Conservation (phyloP, 306 rosid species). For the Lathyrus sativus region DNA sequence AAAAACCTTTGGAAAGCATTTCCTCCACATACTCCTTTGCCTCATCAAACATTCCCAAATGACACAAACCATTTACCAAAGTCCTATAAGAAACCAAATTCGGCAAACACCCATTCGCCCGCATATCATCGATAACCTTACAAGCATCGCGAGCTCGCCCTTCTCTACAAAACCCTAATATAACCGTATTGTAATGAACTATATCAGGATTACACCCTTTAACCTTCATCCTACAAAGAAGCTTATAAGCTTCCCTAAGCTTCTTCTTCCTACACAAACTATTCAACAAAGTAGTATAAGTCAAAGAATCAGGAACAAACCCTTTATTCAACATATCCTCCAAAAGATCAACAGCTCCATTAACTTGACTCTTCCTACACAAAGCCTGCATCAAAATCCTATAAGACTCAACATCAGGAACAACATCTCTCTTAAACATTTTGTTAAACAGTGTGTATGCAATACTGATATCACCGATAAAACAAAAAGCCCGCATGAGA, state of each 20-base stretch:
- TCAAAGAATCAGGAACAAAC: slow-evolving; percentile 73
- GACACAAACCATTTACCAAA: slow-evolving; percentile 64
- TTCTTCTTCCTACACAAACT: slow-evolving; percentile 90
- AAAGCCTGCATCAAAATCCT: slow-evolving; percentile 81
- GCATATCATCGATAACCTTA: slow-evolving; percentile 81
- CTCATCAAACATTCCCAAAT: slow-evolving; percentile 70
- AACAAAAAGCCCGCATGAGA: slow-evolving; percentile 65
- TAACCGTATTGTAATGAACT: slow-evolving; percentile 77
- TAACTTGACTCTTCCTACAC: slow-evolving; percentile 86
- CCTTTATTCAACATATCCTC: slow-evolving; percentile 97
- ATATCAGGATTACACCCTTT: slow-evolving; percentile 92
- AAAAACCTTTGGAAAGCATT: slow-evolving; percentile 66
- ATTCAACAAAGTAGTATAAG: slow-evolving; percentile 82
- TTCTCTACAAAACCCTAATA: slow-evolving; percentile 78
- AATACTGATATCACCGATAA: slow-evolving; percentile 66
- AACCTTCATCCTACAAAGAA: slow-evolving; percentile 93
- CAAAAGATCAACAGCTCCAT: slow-evolving; percentile 65
- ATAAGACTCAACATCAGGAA: slow-evolving; percentile 74
- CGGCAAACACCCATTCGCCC: slow-evolving; percentile 70
- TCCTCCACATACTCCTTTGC: slow-evolving; percentile 56
- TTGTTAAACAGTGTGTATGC: slow-evolving; percentile 80
- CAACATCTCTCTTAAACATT: slow-evolving; percentile 71
- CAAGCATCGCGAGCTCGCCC: slow-evolving; percentile 76
- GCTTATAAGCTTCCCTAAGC: slow-evolving; percentile 85
- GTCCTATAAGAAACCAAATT: slow-evolving; percentile 75